phyloP scores from a whole-genome alignment of 768 basidiomycete species.

The Leccinum aurantiacum region DNA sequence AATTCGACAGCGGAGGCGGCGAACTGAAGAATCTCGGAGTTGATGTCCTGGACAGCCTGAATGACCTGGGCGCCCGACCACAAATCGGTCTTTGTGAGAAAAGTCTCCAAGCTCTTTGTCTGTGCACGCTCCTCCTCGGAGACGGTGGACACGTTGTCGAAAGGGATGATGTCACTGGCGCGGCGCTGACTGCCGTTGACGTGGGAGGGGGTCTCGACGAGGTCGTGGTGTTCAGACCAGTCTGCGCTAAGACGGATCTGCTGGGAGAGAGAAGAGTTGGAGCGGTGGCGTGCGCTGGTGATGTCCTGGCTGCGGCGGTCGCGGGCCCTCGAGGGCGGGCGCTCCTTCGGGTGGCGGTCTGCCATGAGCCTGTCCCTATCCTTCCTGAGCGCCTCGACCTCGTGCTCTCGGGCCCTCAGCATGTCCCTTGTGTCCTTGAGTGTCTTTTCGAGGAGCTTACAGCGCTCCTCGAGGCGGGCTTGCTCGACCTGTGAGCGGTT shows the following conservation, averaged over 20 bases:
- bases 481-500: constrained; percentile 54
- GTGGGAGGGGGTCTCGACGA: constrained; percentile 17
- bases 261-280: constrained; percentile 33
- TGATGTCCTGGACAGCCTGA: constrained; percentile 77
- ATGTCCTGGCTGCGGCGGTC: not conserved
- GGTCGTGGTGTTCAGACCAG: constrained; percentile 31
- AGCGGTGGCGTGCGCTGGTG: constrained; percentile 20
- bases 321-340: constrained; percentile 23
- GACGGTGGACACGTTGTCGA: constrained; percentile 32
- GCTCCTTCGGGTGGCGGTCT: constrained; percentile 24
- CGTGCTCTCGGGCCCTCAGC: constrained; percentile 55
- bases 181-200: constrained; percentile 15
- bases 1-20: constrained; percentile 74
- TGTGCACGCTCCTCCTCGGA: constrained; percentile 59
- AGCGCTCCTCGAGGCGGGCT: constrained; percentile 59
- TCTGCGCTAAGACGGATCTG: constrained; percentile 33
- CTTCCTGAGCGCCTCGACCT: constrained; percentile 54
- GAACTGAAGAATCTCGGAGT: constrained; percentile 79
- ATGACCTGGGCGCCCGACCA: constrained; percentile 80
- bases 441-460: constrained; percentile 59
- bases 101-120: constrained; percentile 57
- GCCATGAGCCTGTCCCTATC: constrained; percentile 35
- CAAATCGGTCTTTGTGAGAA: constrained; percentile 68
- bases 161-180: constrained; percentile 7
- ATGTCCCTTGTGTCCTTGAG: constrained; percentile 64